Evolutionary conservation across 441 rosid species (phyloP), one percentile per base, ranked within the genome.

Genomic region (Gossypium gossypioides): DNA sequence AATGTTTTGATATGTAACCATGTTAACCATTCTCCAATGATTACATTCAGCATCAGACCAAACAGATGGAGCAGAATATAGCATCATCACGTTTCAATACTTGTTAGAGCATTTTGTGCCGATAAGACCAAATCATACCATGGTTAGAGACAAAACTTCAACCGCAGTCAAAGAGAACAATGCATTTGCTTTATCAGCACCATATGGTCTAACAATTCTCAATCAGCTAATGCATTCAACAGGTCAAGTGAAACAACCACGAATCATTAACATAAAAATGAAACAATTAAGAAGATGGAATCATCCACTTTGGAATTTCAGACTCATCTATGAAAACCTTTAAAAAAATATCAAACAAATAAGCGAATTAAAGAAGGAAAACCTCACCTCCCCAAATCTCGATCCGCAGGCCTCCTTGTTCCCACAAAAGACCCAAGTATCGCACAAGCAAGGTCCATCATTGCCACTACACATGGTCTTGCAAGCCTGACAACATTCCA

Each of bases 381-480:
- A 74, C 27, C 87, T 72, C 37, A 95, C 97, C 98, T 95, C 97
- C 16, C 99, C 98, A 75, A 88, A 91, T 85, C 87, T 82, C 1
- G 91, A 81, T 40, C 96, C 97, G 44, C 99, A 95, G 69, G 86
- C 87, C 57, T 87, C 75, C 78, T 81, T 82, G 66, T 85, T 78
- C 18, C 95, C 98, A 29, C 98, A 95, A 37, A 86, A 91, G 0
- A 95, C 99, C 96, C 99, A 95, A 6, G 91, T 64, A 84, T 95
- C 97, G 24, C 99, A 92, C 87, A 95, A 81, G 75, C 97, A 92
- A 72, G 98, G 97, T 18, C 99, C 99, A 6, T 84, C 88, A 25
- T 75, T 86, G 18, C 93, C 94, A n/a, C 74, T 83, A 19, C 97
- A 95, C 99, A 95, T 88, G 68, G 81, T 84, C 80, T 91, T 92